A percentile compares a stretch with the other conserved stretches of the same genome.
Conservation (phyloP, 1,284 basidiomycete species). For the Cryptococcus sp. region DNA sequence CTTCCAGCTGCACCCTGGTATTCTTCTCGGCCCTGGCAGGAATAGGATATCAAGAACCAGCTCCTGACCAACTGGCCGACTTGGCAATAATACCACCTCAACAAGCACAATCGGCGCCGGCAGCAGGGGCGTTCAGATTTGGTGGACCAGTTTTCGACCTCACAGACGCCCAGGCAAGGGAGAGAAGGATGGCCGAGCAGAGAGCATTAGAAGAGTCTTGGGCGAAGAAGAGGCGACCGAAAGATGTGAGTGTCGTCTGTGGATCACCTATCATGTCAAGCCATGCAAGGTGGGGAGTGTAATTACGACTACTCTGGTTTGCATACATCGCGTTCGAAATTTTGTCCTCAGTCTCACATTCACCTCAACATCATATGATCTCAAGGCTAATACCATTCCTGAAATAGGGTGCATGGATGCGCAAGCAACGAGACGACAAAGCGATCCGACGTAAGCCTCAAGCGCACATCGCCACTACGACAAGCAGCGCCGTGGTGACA, state of each 20-base stretch:
- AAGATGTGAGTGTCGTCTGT: constrained; percentile 44
- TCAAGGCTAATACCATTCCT: background rate
- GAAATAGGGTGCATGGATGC: constrained; percentile 49
- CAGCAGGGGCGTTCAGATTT: constrained; percentile 24
- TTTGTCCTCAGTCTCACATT: too few relatives aligned
- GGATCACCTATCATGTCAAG: too few relatives aligned
- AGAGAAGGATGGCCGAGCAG: constrained; percentile 38
- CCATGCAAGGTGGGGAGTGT: too few relatives aligned
- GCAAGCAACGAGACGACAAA: constrained; percentile 43
- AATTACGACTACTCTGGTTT: too few relatives aligned
- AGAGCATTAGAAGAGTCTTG: constrained; percentile 44
- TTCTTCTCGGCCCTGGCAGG: constrained; percentile 52
- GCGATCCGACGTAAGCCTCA: constrained; percentile 23
- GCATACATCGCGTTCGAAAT: too few relatives aligned
- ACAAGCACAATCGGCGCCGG: background rate
- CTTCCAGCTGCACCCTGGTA: constrained; percentile 44
- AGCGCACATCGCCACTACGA: too few relatives aligned
- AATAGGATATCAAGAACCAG: constrained; percentile 46
- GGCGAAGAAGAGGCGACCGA: constrained; percentile 48
- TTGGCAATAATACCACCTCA: background rate
- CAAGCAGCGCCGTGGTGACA: too few relatives aligned
- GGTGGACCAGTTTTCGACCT: constrained; percentile 42
- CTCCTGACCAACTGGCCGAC: background rate
- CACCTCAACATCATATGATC: background rate
- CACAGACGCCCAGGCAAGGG: constrained; percentile 18